These are phyloP conservation scores for Schizonepeta tenuifolia DNA, from an alignment of 257 asterid genomes.

Conservation along the genomic window DNA sequence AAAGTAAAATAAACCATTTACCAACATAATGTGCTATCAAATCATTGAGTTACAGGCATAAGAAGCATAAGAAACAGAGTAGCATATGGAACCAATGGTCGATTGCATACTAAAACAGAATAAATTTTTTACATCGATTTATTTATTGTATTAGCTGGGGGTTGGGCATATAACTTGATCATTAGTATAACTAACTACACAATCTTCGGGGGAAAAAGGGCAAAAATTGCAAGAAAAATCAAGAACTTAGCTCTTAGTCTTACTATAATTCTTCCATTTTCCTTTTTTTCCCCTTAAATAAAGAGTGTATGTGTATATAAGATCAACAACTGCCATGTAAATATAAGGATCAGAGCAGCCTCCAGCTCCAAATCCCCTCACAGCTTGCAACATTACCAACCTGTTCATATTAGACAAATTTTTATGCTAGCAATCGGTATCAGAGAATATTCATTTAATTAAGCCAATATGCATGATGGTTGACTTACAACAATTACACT, in stretches of 20 bases:
- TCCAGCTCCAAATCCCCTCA: constrained; percentile 87
- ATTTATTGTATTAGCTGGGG: background rate
- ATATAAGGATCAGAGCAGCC: constrained; percentile 83
- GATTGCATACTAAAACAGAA: background rate
- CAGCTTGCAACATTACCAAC: constrained; percentile 70
- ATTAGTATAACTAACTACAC: constrained; percentile 36
- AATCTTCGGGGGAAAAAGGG: constrained; percentile 47
- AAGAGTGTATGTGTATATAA: constrained; percentile 33
- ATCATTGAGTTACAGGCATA: constrained; percentile 2
- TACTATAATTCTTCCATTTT: too few relatives aligned
- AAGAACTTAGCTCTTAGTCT: background rate
- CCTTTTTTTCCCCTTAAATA: background rate
- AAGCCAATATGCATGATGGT: too few relatives aligned
- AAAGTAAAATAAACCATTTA: constrained; percentile 5
- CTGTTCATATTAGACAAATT: constrained; percentile 45
- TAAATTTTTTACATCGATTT: constrained; percentile 18
- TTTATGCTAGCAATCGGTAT: background rate
- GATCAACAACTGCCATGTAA: too few relatives aligned
- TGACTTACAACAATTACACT: too few relatives aligned
- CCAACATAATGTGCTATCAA: constrained; percentile 21
- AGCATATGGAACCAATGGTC: constrained; percentile 13
- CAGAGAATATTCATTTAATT: background rate
- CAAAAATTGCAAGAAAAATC: constrained; percentile 8
- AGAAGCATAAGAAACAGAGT: too few relatives aligned
- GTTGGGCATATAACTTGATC: constrained; percentile 20